phyloP scores from a whole-genome alignment of 441 rosid species.

The Syzygium malaccense region DNA sequence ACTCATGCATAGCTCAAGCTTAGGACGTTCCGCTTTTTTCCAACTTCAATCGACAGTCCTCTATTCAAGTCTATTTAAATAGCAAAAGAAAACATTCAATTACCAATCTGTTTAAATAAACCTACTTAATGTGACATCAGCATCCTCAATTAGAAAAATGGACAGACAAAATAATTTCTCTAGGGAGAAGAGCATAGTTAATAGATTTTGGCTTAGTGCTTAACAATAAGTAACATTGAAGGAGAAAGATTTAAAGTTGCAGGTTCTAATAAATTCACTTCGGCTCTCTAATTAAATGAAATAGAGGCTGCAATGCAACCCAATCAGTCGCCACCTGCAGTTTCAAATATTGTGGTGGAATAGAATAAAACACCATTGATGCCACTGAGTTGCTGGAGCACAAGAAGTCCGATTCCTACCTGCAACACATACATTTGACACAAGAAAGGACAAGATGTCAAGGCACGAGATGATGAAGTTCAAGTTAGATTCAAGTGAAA shows the following conservation, averaged over 20 bases:
- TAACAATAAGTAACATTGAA: neutral
- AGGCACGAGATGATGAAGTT: neutral
- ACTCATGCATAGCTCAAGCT: neutral
- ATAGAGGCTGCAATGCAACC: neutral
- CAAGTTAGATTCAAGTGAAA: neutral
- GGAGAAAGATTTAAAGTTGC: neutral
- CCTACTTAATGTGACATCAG: neutral
- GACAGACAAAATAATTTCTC: neutral
- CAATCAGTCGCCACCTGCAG: conserved; percentile 18
- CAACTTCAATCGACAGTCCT: neutral
- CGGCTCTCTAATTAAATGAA: neutral
- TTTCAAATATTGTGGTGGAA: conserved; percentile 62
- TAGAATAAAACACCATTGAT: conserved; percentile 80
- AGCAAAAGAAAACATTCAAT: neutral
- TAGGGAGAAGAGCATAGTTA: neutral
- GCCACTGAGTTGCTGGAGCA: conserved; percentile 75
- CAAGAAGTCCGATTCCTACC: conserved; percentile 83
- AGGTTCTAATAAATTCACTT: neutral
- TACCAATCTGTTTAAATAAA: neutral
- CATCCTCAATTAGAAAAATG: neutral
- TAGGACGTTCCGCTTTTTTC: neutral
- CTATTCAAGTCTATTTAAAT: neutral
- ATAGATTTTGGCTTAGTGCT: neutral
- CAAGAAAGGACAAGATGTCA: neutral
- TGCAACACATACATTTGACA: conserved; percentile 19